Percentiles rank a stretch among this genome's conserved stretches.
These are phyloP conservation scores for Lachnellula occidentalis DNA, from an alignment of 2,329 filamentous ascomycete genomes.

Conservation along the genomic window DNA sequence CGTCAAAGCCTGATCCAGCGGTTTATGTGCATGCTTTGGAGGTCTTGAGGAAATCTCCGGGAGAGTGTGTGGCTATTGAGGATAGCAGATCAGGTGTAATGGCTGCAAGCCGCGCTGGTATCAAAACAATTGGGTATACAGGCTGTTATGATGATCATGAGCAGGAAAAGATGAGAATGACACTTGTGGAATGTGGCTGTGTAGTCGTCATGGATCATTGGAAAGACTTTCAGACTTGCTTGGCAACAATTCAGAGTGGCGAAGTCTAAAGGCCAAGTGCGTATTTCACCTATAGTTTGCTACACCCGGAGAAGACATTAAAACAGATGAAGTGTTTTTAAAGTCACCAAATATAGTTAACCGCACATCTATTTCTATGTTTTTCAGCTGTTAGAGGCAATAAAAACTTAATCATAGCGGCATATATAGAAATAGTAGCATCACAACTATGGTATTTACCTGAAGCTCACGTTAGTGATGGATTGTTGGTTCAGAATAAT, in stretches of 20 bases:
- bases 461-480: no score
- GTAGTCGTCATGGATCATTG: conserved; percentile 57
- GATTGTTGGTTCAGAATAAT: no score
- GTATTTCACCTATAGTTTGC: background rate
- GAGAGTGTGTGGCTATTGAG: conserved; percentile 76
- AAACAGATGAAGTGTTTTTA: no score
- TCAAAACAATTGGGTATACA: conserved; percentile 79
- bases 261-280: conserved; percentile 7
- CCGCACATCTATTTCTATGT: no score
- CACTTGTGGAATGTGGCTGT: conserved; percentile 56
- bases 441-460: no score
- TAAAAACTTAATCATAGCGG: no score
- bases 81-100: conserved; percentile 82
- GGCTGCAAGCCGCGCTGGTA: conserved; percentile 70
- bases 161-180: conserved; percentile 59
- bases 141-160: conserved; percentile 61
- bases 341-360: no score
- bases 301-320: background rate
- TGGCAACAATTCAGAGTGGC: conserved; percentile 23
- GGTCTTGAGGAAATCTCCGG: conserved; percentile 63
- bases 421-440: no score
- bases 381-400: no score
- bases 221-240: conserved; percentile 42
- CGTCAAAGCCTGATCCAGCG: conserved; percentile 84
- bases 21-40: conserved; percentile 78